Base-by-base conservation (phyloP, 441 rosid genomes). In the Eutrema salsugineum region DNA sequence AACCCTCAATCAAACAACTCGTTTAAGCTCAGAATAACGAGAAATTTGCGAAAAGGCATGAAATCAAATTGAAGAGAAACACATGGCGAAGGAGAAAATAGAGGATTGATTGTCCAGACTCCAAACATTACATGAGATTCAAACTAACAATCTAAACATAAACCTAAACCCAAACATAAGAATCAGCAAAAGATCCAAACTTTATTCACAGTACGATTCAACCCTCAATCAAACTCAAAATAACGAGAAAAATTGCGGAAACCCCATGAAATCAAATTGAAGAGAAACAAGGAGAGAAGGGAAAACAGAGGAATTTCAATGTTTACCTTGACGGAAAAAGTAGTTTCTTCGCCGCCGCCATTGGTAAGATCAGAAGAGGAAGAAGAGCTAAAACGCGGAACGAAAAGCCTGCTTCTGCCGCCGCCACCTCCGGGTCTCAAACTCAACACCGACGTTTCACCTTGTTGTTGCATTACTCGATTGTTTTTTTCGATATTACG, bases 371-470 rank as follows among this genome's bases (percentile, higher is more conserved):
- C 96, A 66, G 85, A 76, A 20, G 86, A 81, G 38, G 86, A 78
- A 27, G 82, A 83, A 36, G 86, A 42, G 44, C 79, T 50, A 30
- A 86, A 75, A 4, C 84, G 66, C 28, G 85, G 78, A 58, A 83
- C 82, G 63, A 85, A 75, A 68, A 89, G 81, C 80, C 91, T 84
- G 71, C 77, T 83, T n/a, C 51, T 16, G 20, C 59, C 46, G 5
- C 57, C 54, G 4, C 88, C 83, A 42, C 86, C 86, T 53, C 88
- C 89, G 76, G 97, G 97, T 72, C 98, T 91, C 85, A 91, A 94
- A 79, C 89, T 91, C 80, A 91, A 79, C 82, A 81, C 88, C 84
- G 96, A 79, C 71, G 81, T 83, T 82, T 91, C 94, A 83, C 90
- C 87, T 63, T 89, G 96, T 70, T 50, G 53, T 70, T 70, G 61